Percentiles rank a stretch among this genome's conserved stretches.
phyloP scores from a whole-genome alignment of 176 grass and related monocot genomes.

The Aegilops bicornis region DNA sequence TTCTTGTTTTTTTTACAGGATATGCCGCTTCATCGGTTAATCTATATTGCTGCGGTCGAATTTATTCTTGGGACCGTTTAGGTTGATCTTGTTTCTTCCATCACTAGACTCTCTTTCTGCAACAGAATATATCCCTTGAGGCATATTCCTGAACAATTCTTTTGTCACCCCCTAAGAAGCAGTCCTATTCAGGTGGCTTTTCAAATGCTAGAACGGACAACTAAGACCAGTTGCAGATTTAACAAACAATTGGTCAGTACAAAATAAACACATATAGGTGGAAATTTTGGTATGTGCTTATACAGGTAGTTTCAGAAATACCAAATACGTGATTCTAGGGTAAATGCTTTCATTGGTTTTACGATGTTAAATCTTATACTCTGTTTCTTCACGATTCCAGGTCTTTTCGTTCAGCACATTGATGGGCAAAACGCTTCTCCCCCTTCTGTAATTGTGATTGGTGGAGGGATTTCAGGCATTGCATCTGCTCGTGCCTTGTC shows the following conservation, averaged over 20 bases:
- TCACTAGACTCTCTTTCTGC: neutral
- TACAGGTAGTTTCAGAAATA: neutral
- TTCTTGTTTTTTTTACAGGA: slow-evolving; percentile 16
- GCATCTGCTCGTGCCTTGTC: slow-evolving; percentile 73
- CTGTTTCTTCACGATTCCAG: slow-evolving; percentile 35
- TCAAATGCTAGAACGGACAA: neutral
- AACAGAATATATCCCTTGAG: neutral
- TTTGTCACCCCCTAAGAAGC: neutral
- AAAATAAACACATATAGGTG: neutral
- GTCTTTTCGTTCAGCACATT: slow-evolving; percentile 67
- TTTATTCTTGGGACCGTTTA: neutral
- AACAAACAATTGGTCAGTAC: neutral
- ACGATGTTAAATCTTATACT: neutral
- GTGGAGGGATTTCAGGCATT: slow-evolving; percentile 96
- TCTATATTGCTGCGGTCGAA: neutral
- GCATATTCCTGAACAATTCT: slow-evolving; percentile 16
- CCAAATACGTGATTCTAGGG: neutral
- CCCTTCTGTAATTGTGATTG: slow-evolving; percentile 92
- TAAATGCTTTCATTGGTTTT: neutral
- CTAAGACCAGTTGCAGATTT: neutral
- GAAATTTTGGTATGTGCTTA: neutral
- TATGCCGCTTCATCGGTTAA: neutral
- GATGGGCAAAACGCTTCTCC: slow-evolving; percentile 66
- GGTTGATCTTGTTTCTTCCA: neutral
- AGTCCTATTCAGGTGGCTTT: neutral